Percentiles rank a stretch among this genome's conserved stretches.
These are phyloP conservation scores for Leucaena leucocephala DNA, from an alignment of 306 rosid species.

Conservation along the genomic window DNA sequence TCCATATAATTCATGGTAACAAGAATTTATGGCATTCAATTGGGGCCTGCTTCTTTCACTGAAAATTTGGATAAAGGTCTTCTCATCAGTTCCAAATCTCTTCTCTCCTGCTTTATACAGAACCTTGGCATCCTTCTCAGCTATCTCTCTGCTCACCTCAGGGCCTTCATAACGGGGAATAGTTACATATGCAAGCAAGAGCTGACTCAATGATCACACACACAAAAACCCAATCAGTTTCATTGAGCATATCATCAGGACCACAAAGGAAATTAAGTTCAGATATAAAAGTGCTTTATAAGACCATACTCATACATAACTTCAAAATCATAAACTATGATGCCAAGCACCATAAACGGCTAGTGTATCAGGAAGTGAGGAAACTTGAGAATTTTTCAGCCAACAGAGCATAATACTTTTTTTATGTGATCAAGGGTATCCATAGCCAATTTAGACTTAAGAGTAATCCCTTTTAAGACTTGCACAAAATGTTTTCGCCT, in stretches of 20 bases:
- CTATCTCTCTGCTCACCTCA: slow-evolving; percentile 54
- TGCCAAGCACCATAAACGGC: neutral
- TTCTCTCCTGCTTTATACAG: slow-evolving; percentile 61
- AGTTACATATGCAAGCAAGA: slow-evolving; percentile 64
- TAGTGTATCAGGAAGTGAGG: neutral
- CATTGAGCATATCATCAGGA: slow-evolving; percentile 12
- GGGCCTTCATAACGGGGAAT: slow-evolving; percentile 74
- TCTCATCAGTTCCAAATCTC: slow-evolving; percentile 58
- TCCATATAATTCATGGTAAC: slow-evolving; percentile 54
- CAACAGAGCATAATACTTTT: neutral
- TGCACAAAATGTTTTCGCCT: too few relatives aligned
- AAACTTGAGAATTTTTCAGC: neutral
- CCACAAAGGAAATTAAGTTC: neutral
- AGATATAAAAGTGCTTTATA: neutral
- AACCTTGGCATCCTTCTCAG: slow-evolving; percentile 43
- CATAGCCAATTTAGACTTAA: too few relatives aligned
- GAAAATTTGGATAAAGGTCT: slow-evolving; percentile 59
- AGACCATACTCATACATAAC: neutral
- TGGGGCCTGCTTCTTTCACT: slow-evolving; percentile 73
- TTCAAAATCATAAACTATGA: neutral
- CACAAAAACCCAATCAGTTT: neutral
- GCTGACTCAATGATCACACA: slow-evolving; percentile 40
- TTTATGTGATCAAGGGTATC: too few relatives aligned
- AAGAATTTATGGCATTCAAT: slow-evolving; percentile 52
- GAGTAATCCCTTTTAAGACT: too few relatives aligned